These are phyloP conservation scores for Xylariaceae sp. DNA, from an alignment of 2,329 filamentous ascomycete genomes.

Conservation along the genomic window DNA sequence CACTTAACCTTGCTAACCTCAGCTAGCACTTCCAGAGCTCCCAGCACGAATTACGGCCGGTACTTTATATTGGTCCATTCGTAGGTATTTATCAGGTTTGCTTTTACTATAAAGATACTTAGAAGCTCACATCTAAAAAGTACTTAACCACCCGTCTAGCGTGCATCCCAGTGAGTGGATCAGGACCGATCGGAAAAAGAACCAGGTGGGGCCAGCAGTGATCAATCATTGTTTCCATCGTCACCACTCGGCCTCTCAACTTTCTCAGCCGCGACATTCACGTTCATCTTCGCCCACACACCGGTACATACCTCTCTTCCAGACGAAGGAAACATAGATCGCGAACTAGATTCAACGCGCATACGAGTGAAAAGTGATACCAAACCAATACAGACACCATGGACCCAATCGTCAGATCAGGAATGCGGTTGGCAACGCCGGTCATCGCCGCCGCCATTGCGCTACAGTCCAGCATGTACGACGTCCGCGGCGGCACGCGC, in stretches of 20 bases:
- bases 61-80: neutral
- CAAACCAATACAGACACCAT: conserved; percentile 31
- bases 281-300: conserved; percentile 14
- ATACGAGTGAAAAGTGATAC: neutral
- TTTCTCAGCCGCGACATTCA: conserved; percentile 13
- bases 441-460: conserved; percentile 62
- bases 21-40: neutral
- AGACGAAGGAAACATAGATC: neutral
- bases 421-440: conserved; percentile 69
- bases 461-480: conserved; percentile 80
- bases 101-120: too few relatives aligned
- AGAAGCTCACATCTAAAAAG: too few relatives aligned
- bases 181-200: neutral
- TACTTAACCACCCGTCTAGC: too few relatives aligned
- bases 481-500: conserved; percentile 89
- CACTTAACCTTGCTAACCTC: neutral
- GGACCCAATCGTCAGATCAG: conserved; percentile 53
- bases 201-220: neutral
- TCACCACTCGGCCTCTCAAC: neutral
- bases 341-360: neutral
- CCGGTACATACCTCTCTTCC: neutral
- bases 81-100: too few relatives aligned
- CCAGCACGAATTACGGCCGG: neutral
- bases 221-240: neutral
- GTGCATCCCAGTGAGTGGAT: neutral